These are phyloP conservation scores for Rhododendron simsii DNA, from an alignment of 148 eudicot species.

Conservation along the genomic window DNA sequence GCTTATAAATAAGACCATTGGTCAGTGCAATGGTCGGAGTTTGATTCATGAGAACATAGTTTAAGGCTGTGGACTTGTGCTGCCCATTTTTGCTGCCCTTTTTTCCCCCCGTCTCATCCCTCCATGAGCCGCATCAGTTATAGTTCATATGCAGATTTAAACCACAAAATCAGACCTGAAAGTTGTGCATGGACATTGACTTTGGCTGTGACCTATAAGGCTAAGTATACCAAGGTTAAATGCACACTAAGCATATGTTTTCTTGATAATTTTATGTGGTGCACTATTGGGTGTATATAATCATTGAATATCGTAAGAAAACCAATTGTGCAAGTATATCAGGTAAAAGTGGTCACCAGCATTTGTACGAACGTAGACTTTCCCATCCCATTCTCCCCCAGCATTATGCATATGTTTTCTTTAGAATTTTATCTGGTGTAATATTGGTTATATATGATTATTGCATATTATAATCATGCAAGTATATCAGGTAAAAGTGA, in stretches of 20 bases:
- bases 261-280: background rate
- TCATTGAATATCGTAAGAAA: background rate
- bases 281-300: background rate
- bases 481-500: background rate
- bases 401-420: slow-evolving; percentile 3
- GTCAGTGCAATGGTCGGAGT: too few relatives aligned
- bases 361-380: slow-evolving; percentile 89
- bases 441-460: background rate
- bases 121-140: too few relatives aligned
- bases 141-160: background rate
- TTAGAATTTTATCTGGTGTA: background rate
- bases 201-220: background rate
- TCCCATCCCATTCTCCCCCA: slow-evolving; percentile 97
- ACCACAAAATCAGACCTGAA: background rate
- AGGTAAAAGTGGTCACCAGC: slow-evolving; percentile 52
- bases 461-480: background rate
- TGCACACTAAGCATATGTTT: background rate
- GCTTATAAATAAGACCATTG: too few relatives aligned
- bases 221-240: background rate
- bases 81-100: too few relatives aligned
- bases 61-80: too few relatives aligned
- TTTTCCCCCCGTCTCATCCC: too few relatives aligned
- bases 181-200: background rate
- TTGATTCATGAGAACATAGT: too few relatives aligned
- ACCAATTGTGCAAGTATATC: background rate